Conservation (phyloP, 2,329 filamentous ascomycete species). For the Chaetomiaceae sp. region DNA sequence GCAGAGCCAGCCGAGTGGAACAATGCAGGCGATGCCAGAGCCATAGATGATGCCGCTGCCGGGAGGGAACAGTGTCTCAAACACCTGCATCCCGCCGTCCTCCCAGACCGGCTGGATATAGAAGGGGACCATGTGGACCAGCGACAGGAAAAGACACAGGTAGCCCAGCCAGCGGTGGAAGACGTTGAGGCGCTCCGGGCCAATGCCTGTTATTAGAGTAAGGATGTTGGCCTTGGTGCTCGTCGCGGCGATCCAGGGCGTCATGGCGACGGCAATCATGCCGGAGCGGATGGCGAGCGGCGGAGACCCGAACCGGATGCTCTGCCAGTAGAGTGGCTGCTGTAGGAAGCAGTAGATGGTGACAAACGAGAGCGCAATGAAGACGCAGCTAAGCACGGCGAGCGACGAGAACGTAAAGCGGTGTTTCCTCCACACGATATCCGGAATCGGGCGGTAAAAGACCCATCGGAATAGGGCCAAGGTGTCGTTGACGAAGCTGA, state of each 20-base stretch:
- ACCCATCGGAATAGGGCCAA: slow-evolving; percentile 82
- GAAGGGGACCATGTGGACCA: slow-evolving; percentile 84
- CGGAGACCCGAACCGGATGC: slow-evolving; percentile 81
- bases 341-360: slow-evolving; percentile 80
- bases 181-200: slow-evolving; percentile 87
- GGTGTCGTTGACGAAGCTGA: slow-evolving; percentile 69
- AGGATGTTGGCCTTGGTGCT: slow-evolving; percentile 90
- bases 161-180: slow-evolving; percentile 91
- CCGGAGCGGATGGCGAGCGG: slow-evolving; percentile 81
- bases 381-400: slow-evolving; percentile 63
- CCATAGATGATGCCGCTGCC: slow-evolving; percentile 72
- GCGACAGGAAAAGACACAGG: slow-evolving; percentile 73
- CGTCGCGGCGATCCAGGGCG: slow-evolving; percentile 86
- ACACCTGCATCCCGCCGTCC: slow-evolving; percentile 66
- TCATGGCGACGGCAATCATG: slow-evolving; percentile 87
- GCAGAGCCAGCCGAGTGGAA: slow-evolving; percentile 78
- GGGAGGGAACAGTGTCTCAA: slow-evolving; percentile 63
- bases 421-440: slow-evolving; percentile 62
- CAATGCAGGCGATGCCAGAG: slow-evolving; percentile 76
- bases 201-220: slow-evolving; percentile 79
- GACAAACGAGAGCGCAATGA: slow-evolving; percentile 66
- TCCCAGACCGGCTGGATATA: slow-evolving; percentile 87
- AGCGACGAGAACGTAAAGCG: slow-evolving; percentile 77
- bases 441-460: slow-evolving; percentile 82
- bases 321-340: slow-evolving; percentile 84